Base-by-base conservation (phyloP, 1,284 basidiomycete genomes). In the Ceratobasidium sp. region DNA sequence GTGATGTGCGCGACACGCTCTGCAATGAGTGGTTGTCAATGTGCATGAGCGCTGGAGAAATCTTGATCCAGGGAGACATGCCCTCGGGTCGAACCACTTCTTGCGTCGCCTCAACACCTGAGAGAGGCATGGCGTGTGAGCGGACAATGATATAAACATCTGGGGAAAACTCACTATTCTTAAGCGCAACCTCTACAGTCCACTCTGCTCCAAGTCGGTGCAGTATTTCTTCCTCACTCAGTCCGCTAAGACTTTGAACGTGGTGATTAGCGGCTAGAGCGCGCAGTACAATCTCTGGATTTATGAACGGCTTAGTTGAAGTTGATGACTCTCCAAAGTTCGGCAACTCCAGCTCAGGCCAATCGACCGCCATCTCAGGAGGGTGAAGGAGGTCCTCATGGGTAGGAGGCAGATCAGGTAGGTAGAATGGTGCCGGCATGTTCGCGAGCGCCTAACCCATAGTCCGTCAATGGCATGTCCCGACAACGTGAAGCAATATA, bases 11-110 rank as follows among this genome's bases (percentile, higher is more conserved):
- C 43, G 89, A 86, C 70, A 95, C 83, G 76, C 91, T 94, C 78
- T 92, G 91, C 64, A 94, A 84, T 3, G 93, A 95, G 28, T 92
- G 83, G 80, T 96, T 96, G 75, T 95, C 92, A 73, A 93, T 92
- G 74, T 92, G 91, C 93, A 95, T 95, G 73, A 96, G 83, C 16
- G 90, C 89, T 49, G 91, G 92, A 1, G 92, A 91, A 43, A 94
- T 87, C 79, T 90, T 92, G 73, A 93, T 85, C 62, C 94, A 84
- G 3, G 91, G 88, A 0, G 90, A 88, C 55, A 89, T 82, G 30
- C 88, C 88, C 7, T 78, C 74, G 75, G 93, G 90, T 44, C 87
- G 87, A 18, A 89, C 83, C 49, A 87, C 87, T n/a, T 82, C 83
- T 8, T 86, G 83, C 55, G 86, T 85, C 70, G 83, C 84, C 79